phyloP scores from a whole-genome alignment of 2,329 filamentous ascomycete species.

The Tolypocladium tropicale region DNA sequence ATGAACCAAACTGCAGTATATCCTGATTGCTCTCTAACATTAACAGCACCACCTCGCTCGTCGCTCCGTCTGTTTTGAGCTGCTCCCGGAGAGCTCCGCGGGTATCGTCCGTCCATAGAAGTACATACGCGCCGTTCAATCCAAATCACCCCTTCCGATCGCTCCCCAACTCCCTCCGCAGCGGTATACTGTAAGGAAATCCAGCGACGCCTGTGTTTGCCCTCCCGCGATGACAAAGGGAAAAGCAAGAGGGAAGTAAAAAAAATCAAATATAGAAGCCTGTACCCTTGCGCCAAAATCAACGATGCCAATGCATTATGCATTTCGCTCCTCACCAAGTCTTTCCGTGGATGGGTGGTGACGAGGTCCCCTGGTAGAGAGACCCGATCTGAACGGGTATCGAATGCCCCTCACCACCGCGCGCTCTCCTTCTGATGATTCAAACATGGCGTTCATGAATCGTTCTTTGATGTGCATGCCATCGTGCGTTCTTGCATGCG shows the following conservation, averaged over 20 bases:
- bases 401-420: background rate
- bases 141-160: background rate
- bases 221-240: background rate
- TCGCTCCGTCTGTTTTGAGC: background rate
- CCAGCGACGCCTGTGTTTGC: background rate
- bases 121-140: conserved; percentile 1
- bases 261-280: background rate
- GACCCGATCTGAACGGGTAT: too few species aligned
- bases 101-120: conserved; percentile 5
- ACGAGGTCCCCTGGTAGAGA: too few species aligned
- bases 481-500: background rate
- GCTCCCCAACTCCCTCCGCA: background rate
- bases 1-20: background rate
- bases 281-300: background rate
- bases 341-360: too few species aligned
- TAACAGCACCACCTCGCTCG: background rate
- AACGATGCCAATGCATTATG: background rate
- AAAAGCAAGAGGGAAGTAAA: background rate
- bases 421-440: background rate
- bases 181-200: background rate
- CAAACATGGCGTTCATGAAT: background rate
- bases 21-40: background rate
- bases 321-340: background rate
- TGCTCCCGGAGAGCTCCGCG: conserved; percentile 2
- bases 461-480: background rate